These are phyloP conservation scores for Verticillium longisporum DNA, from an alignment of 2,329 filamentous ascomycete species.

Conservation along the genomic window DNA sequence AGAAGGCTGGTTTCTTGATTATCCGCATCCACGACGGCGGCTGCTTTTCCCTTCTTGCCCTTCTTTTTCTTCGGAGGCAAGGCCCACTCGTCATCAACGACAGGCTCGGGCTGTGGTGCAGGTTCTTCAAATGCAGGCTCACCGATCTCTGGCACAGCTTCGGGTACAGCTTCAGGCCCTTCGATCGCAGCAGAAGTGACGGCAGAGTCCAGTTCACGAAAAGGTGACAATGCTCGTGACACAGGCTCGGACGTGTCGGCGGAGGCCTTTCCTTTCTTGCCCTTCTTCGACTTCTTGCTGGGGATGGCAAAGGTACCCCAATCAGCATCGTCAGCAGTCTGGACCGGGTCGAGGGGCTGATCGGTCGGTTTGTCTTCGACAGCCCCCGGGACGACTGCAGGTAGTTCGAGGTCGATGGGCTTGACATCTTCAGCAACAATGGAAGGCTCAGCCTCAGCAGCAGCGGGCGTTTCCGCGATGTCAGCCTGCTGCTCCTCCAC, in stretches of 20 bases:
- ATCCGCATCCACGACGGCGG: neutral
- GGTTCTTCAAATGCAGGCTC: neutral
- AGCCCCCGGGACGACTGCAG: neutral
- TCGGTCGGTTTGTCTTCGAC: neutral
- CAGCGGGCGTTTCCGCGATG: neutral
- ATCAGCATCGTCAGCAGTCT: slow-evolving; percentile 1
- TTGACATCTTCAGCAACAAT: neutral
- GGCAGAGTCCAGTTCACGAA: neutral
- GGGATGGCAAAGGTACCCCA: neutral
- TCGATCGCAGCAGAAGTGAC: neutral
- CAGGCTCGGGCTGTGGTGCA: neutral
- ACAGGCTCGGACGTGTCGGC: slow-evolving; percentile 13
- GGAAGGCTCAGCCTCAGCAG: neutral
- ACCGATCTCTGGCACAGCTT: neutral
- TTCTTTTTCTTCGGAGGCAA: slow-evolving; percentile 15
- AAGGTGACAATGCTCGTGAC: slow-evolving; percentile 7
- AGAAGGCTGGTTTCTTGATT: neutral
- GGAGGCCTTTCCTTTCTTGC: slow-evolving; percentile 27
- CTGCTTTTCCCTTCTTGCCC: slow-evolving; percentile 15
- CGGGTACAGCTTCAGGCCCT: neutral
- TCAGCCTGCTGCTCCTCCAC: neutral
- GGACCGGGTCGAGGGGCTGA: neutral
- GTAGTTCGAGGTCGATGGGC: neutral
- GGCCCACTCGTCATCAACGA: slow-evolving; percentile 10
- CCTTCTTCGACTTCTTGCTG: slow-evolving; percentile 26